Base-by-base conservation (phyloP, 2,329 filamentous ascomycete species). In the Verticillium zaregamsianum region DNA sequence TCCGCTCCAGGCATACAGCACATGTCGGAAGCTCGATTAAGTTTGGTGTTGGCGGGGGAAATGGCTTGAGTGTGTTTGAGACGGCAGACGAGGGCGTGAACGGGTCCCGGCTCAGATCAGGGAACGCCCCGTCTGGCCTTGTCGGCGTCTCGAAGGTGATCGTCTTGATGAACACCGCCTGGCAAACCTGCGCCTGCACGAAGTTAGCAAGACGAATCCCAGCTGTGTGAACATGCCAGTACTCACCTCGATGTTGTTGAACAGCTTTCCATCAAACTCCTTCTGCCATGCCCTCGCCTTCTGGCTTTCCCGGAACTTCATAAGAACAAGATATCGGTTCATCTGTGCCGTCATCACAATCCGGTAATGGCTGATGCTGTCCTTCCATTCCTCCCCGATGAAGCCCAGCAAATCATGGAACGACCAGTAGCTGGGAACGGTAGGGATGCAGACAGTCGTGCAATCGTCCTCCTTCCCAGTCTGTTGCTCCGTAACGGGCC, bases 1-100 rank as follows among this genome's bases (percentile, higher is more conserved):
- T 99, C 57, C 94, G 89, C 74, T 99, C 95, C 5, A 99, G 83
- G 67, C 95, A 99, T 11, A 99, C 95, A 0, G 95, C 93, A 66
- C 95, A 99, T 1, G 95, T 98, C 2, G 95, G 95, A 14, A 99
- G 80, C 76, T 99, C 95, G 60, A 97, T 84, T 1, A 98, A 82
- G 58, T 91, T 90, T 1, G 93, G 91, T 1, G 94, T 97, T 2
- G 84, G 85, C 2, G 81, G 88, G 4, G 86, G 85, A 59, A 87
- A 86, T 0, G 86, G 86, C 63, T 84, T 85, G 6, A 86, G 74
- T 25, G 77, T 83, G 66, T 70, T 80, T 8, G 73, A 80, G 65
- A 71, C 75, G 49, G 66, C 70, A 1, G 78, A 73, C 3, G 81
- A 79, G 2, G 86, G 79, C 3, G 85, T 85, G 69, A 91, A 88